Conservation (phyloP, 345 rosid genomes). For the Salix purpurea region DNA sequence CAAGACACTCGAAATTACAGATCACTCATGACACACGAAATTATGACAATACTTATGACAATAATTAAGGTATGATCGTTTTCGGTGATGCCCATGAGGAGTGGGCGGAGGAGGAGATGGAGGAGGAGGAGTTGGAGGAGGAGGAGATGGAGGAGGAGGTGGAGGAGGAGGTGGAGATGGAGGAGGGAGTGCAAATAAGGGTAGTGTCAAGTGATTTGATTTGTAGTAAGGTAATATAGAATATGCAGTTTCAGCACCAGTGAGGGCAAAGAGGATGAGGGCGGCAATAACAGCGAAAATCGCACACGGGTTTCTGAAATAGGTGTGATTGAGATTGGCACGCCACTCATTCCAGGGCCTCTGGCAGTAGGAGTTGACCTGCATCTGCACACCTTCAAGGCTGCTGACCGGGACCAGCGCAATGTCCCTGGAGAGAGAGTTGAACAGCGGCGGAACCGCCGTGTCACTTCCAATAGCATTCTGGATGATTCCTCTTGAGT, state of each 20-base stretch:
- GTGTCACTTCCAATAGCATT: conserved; percentile 46
- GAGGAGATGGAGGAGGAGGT: background rate
- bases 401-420: conserved; percentile 32
- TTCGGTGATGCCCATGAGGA: background rate
- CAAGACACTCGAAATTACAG: too few relatives aligned
- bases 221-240: conserved; percentile 22
- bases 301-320: conserved; percentile 51
- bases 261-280: conserved; percentile 44
- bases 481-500: conserved; percentile 40
- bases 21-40: too few relatives aligned
- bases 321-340: conserved; percentile 39
- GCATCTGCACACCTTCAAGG: conserved; percentile 25
- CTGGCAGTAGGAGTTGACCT: conserved; percentile 30
- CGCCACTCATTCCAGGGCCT: conserved; percentile 42
- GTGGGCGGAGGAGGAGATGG: background rate
- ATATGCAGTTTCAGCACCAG: conserved; percentile 32
- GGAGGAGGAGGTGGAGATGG: background rate
- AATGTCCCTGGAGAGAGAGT: conserved; percentile 34
- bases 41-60: too few relatives aligned
- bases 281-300: conserved; percentile 35
- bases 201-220: background rate
- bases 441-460: conserved; percentile 46
- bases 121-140: background rate
- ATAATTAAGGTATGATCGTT: too few relatives aligned
- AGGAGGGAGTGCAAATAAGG: background rate